Evolutionary conservation across 805 yeast genomes (phyloP).

Genomic region (Dipodascus geniculatus): DNA sequence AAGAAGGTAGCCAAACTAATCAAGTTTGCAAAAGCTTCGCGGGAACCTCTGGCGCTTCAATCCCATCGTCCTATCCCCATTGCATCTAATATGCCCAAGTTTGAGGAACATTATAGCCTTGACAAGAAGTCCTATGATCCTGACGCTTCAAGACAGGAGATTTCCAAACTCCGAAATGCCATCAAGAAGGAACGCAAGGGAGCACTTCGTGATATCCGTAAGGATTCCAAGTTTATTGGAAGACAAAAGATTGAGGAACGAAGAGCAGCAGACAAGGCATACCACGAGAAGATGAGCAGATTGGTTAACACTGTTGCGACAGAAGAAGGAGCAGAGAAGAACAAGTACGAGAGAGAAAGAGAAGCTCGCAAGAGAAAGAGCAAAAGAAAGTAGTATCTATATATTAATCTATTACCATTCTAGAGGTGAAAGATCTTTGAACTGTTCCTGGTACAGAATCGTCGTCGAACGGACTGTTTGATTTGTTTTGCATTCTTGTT

Average conservation of each 20-base stretch:
- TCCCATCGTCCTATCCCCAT: constrained; percentile 75
- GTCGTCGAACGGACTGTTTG: neutral
- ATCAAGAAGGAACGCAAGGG: constrained; percentile 86
- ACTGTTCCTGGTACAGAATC: neutral
- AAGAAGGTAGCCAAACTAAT: constrained; percentile 38
- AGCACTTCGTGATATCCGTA: constrained; percentile 80
- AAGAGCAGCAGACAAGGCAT: constrained; percentile 61
- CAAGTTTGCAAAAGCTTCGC: constrained; percentile 37
- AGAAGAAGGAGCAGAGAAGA: constrained; percentile 91
- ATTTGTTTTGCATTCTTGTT: constrained; percentile 4
- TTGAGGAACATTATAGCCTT: constrained; percentile 92
- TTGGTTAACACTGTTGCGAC: constrained; percentile 81
- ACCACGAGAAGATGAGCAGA: constrained; percentile 82
- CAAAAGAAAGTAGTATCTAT: neutral
- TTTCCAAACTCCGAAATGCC: constrained; percentile 70
- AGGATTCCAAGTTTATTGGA: constrained; percentile 76
- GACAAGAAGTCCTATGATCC: constrained; percentile 87
- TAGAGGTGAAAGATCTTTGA: neutral
- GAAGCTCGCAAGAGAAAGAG: constrained; percentile 43
- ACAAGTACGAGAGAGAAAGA: constrained; percentile 81
- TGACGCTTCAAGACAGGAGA: constrained; percentile 69
- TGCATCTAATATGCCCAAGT: constrained; percentile 77
- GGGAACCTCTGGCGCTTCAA: constrained; percentile 70
- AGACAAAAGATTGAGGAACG: constrained; percentile 73
- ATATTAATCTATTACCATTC: neutral